phyloP scores from a whole-genome alignment of 1,139 yeast species.

The Yamadazyma dendronema region DNA sequence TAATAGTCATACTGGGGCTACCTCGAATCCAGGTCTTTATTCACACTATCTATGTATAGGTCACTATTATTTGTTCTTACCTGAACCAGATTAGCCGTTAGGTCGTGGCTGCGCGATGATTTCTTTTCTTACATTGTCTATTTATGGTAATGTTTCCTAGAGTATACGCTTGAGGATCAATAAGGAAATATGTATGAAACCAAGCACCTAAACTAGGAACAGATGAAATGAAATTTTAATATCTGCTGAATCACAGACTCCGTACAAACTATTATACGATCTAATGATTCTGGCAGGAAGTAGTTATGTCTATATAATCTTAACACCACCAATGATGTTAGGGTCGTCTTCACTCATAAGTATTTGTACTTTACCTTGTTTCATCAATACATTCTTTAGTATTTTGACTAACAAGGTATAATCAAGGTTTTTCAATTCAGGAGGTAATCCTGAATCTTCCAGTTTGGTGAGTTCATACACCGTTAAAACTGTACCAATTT shows the following conservation, averaged over 20 bases:
- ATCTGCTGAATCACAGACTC: conserved; percentile 4
- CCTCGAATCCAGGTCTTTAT: too few species aligned
- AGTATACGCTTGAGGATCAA: conserved; percentile 4
- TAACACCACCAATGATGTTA: conserved; percentile 63
- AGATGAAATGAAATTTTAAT: too few species aligned
- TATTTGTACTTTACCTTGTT: conserved; percentile 66
- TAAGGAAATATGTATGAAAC: not conserved
- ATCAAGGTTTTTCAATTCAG: conserved; percentile 65
- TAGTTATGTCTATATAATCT: conserved; percentile 53
- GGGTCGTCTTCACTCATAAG: conserved; percentile 53
- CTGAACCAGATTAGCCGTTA: too few species aligned
- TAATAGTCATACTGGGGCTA: too few species aligned
- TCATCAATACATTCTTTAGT: conserved; percentile 54
- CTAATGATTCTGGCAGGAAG: not conserved
- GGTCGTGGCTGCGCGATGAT: not conserved
- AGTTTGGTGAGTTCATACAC: conserved; percentile 75
- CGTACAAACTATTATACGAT: not conserved
- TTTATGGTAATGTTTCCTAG: conserved; percentile 2
- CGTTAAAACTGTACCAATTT: conserved; percentile 74
- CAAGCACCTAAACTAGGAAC: conserved; percentile 6
- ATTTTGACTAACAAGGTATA: conserved; percentile 53
- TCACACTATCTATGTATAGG: too few species aligned
- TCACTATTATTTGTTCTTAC: too few species aligned
- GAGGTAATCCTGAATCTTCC: conserved; percentile 54
- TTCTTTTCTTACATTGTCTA: not conserved